These are phyloP conservation scores for Aegilops speltoides DNA, from an alignment of 176 grass and related monocot genomes.

Conservation along the genomic window DNA sequence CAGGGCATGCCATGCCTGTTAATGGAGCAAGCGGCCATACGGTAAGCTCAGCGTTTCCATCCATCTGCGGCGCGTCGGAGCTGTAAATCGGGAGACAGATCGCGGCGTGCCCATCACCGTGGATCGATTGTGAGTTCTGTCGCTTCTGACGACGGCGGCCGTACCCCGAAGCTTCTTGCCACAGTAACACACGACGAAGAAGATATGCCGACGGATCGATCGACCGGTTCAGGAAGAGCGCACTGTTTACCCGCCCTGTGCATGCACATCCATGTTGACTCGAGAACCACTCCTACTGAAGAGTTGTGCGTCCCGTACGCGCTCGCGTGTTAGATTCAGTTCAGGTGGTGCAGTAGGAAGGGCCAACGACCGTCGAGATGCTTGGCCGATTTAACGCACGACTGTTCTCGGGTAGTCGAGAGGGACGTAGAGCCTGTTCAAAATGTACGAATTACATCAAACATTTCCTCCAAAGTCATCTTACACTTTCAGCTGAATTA, in stretches of 20 bases:
- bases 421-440: background rate
- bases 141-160: background rate
- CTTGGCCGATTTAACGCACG: background rate
- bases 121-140: background rate
- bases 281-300: background rate
- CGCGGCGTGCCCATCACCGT: constrained; percentile 9
- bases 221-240: background rate
- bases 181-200: background rate
- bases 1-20: background rate
- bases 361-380: background rate
- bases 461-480: too few relatives aligned
- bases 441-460: background rate
- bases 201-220: background rate
- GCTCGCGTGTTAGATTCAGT: constrained; percentile 12
- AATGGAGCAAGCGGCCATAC: background rate
- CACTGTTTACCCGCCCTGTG: background rate
- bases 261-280: constrained; percentile 14
- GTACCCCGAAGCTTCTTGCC: constrained; percentile 24
- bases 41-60: background rate
- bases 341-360: background rate
- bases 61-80: background rate
- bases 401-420: constrained; percentile 9
- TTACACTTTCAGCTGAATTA: background rate
- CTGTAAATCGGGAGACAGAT: constrained; percentile 14
- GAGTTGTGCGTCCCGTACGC: background rate